phyloP scores from a whole-genome alignment of 257 asterid genomes.

The Mitragyna speciosa region DNA sequence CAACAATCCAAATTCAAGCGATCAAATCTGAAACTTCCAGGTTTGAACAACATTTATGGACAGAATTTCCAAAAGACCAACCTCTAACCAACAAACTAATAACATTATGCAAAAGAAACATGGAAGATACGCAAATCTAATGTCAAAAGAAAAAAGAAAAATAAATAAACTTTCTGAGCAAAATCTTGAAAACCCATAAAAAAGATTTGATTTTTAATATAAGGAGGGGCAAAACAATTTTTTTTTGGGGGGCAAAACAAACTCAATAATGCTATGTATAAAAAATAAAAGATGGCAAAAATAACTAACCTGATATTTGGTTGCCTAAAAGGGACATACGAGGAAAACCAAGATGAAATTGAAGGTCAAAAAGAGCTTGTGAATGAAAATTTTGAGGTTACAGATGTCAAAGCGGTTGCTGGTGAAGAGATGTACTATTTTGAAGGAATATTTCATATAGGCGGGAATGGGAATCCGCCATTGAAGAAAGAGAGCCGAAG shows the following conservation, averaged over 20 bases:
- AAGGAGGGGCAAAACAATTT: not conserved
- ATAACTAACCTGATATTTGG: constrained; percentile 12
- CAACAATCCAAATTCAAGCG: constrained; percentile 5
- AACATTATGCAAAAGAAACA: not conserved
- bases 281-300: not conserved
- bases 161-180: not conserved
- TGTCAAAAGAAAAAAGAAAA: not conserved
- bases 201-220: not conserved
- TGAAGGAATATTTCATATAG: constrained; percentile 1
- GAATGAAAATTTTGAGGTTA: not conserved
- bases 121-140: constrained; percentile 12
- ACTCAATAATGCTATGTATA: not conserved
- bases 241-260: no score
- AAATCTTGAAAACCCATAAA: not conserved
- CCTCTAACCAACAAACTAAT: not conserved
- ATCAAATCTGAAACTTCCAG: constrained; percentile 11
- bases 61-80: not conserved
- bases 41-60: not conserved
- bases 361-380: constrained; percentile 8
- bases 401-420: not conserved
- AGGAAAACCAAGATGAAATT: not conserved
- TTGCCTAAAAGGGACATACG: constrained; percentile 1
- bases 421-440: not conserved
- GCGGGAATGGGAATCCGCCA: constrained; percentile 18
- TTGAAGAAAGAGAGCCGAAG: constrained; percentile 26